These are phyloP conservation scores for Stachybotrys chlorohalonatus DNA, from an alignment of 2,329 filamentous ascomycete species.

Conservation along the genomic window DNA sequence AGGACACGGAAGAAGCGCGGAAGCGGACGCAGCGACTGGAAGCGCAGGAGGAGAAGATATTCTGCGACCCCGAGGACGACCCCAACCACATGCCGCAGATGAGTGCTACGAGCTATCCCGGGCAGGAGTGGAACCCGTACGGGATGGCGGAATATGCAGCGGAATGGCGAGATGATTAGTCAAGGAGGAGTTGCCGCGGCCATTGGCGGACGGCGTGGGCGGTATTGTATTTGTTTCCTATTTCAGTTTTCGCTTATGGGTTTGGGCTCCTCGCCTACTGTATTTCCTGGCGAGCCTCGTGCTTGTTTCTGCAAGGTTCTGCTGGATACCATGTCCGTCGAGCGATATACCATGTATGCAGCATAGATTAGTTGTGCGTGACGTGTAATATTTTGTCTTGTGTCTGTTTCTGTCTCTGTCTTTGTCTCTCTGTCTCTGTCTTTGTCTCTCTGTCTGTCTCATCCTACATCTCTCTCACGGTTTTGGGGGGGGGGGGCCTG, in stretches of 20 bases:
- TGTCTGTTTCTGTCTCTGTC: no score
- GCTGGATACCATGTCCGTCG: neutral
- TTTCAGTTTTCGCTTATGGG: neutral
- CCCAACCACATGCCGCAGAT: conserved; percentile 40
- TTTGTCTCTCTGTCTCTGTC: no score
- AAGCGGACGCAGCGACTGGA: conserved; percentile 33
- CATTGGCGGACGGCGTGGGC: neutral
- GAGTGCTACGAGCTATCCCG: conserved; percentile 60
- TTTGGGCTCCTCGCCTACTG: neutral
- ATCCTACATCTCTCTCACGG: no score
- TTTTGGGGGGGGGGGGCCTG: no score
- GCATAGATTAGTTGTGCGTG: no score
- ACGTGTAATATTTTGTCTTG: no score
- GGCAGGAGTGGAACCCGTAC: conserved; percentile 61
- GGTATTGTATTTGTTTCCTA: neutral
- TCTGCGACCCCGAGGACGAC: conserved; percentile 26
- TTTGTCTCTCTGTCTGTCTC: no score
- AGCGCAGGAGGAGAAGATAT: conserved; percentile 46
- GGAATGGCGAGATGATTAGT: conserved; percentile 10
- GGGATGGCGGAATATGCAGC: conserved; percentile 17
- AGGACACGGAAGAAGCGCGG: conserved; percentile 33
- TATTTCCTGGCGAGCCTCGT: neutral
- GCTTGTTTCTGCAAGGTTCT: neutral
- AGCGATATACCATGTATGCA: neutral
- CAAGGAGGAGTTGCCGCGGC: neutral